A percentile compares a stretch with the other conserved stretches of the same genome.
These are phyloP conservation scores for Pseudogymnoascus sp. DNA, from an alignment of 2,329 filamentous ascomycete genomes.

Conservation along the genomic window DNA sequence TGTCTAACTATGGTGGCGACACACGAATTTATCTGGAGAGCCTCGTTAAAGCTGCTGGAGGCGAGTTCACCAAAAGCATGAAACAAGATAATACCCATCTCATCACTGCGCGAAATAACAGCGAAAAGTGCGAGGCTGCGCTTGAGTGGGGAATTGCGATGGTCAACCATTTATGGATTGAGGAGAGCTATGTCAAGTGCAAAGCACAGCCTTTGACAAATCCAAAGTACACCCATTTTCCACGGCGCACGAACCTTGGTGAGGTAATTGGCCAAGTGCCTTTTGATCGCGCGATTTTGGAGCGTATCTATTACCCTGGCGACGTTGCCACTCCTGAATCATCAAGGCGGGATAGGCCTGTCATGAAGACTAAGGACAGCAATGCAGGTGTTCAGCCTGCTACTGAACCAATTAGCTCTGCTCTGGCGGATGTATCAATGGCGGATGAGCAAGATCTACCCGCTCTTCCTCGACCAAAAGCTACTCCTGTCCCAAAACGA, in stretches of 20 bases:
- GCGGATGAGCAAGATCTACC: neutral
- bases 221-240: constrained; percentile 77
- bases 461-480: neutral
- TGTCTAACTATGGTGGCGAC: constrained; percentile 96
- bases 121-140: constrained; percentile 89
- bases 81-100: constrained; percentile 93
- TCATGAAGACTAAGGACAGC: constrained; percentile 37
- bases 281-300: constrained; percentile 56
- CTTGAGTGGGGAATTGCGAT: constrained; percentile 86
- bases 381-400: constrained; percentile 19
- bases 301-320: constrained; percentile 55
- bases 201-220: constrained; percentile 65
- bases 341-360: constrained; percentile 37
- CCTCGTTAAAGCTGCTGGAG: constrained; percentile 74
- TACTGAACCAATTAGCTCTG: neutral
- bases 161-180: constrained; percentile 93
- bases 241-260: constrained; percentile 78
- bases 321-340: constrained; percentile 31
- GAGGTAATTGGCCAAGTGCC: constrained; percentile 88
- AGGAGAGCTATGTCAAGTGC: constrained; percentile 93
- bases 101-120: constrained; percentile 79
- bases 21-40: constrained; percentile 91
- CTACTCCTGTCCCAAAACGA: neutral
- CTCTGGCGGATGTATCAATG: neutral
- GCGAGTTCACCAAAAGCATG: constrained; percentile 89